Conservation (phyloP, 192 early-diverging fungal species). For the Rhizophagus sp. region DNA sequence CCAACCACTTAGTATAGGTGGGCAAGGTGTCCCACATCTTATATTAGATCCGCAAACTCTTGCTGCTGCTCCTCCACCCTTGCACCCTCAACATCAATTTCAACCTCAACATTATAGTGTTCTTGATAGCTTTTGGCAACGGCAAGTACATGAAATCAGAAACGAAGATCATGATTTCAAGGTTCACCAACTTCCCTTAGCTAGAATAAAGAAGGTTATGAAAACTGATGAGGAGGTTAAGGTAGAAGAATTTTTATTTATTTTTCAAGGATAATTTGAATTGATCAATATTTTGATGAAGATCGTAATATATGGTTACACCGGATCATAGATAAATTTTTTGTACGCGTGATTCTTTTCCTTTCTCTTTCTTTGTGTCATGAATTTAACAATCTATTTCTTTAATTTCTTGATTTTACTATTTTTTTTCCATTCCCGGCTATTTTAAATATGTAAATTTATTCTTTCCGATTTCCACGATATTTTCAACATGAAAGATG, state of each 20-base stretch:
- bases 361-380: constrained; percentile 17
- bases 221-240: constrained; percentile 96
- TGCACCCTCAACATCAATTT: constrained; percentile 12
- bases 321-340: background rate
- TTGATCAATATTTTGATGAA: constrained; percentile 1
- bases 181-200: constrained; percentile 85
- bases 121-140: constrained; percentile 68
- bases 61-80: constrained; percentile 7
- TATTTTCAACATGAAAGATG: constrained; percentile 43
- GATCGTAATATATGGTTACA: constrained; percentile 24
- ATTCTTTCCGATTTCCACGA: background rate
- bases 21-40: constrained; percentile 13
- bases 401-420: background rate
- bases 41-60: constrained; percentile 4
- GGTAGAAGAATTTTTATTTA: constrained; percentile 34
- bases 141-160: constrained; percentile 63
- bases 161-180: constrained; percentile 85
- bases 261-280: background rate
- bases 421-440: background rate
- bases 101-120: constrained; percentile 31
- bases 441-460: background rate
- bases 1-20: constrained; percentile 6
- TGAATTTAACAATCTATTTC: constrained; percentile 24
- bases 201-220: constrained; percentile 98
- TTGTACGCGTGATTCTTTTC: constrained; percentile 19